A percentile compares a stretch with the other conserved stretches of the same genome.
phyloP scores from a whole-genome alignment of 2,329 filamentous ascomycete species.

The Monascus ruber region DNA sequence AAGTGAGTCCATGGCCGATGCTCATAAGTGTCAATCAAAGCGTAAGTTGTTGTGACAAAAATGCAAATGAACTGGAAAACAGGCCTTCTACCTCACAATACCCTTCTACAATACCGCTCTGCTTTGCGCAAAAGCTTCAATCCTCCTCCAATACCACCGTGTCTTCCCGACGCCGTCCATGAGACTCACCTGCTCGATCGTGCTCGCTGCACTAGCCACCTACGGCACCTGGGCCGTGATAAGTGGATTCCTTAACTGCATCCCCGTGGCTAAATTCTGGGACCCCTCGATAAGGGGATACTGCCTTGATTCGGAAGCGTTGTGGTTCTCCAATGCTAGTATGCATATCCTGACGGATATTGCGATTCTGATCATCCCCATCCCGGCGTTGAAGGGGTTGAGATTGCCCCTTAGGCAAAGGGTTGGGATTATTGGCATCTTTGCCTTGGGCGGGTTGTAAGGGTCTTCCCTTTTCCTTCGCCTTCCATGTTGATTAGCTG shows the following conservation, averaged over 20 bases:
- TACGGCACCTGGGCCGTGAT: constrained; percentile 26
- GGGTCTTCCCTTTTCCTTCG: constrained; percentile 1
- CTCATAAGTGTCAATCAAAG: too few relatives aligned
- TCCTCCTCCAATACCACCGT: constrained; percentile 39
- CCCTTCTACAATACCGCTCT: constrained; percentile 28
- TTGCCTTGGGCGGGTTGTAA: constrained; percentile 30
- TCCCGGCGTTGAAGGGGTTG: constrained; percentile 31
- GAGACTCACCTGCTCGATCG: constrained; percentile 24
- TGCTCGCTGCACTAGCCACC: constrained; percentile 24
- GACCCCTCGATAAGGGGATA: constrained; percentile 14
- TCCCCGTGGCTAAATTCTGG: constrained; percentile 28
- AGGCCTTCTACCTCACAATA: constrained; percentile 29
- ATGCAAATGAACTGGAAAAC: too few relatives aligned
- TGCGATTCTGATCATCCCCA: constrained; percentile 33
- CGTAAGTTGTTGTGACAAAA: too few relatives aligned
- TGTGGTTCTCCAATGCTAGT: constrained; percentile 35
- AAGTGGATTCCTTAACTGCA: constrained; percentile 25
- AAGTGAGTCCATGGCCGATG: constrained; percentile 9
- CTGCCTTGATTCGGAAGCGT: constrained; percentile 27
- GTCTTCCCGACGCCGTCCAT: constrained; percentile 29
- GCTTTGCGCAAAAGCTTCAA: constrained; percentile 35
- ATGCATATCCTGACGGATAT: constrained; percentile 37
- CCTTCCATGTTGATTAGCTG: neutral
- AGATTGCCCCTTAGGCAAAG: constrained; percentile 34
- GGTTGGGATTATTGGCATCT: constrained; percentile 30